phyloP scores from a whole-genome alignment of 352 stramenopile genomes.

The Globisporangium echinulatum region DNA sequence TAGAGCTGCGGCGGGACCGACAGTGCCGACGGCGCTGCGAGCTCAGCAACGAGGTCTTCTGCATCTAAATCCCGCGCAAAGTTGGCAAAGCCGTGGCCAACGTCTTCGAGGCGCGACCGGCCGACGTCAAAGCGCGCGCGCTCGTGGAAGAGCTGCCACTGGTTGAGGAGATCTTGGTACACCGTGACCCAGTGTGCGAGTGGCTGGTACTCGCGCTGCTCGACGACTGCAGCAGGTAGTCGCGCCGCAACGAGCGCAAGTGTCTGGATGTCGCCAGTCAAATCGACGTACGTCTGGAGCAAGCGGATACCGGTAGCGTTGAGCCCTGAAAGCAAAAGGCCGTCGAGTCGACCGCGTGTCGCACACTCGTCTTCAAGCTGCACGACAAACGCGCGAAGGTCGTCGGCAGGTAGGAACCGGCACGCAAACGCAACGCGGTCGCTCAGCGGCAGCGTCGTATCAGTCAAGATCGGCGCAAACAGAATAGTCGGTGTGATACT shows the following conservation, averaged over 20 bases:
- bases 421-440: slow-evolving; percentile 91
- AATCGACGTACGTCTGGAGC: slow-evolving; percentile 89
- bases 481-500: slow-evolving; percentile 22
- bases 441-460: slow-evolving; percentile 79
- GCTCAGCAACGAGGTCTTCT: slow-evolving; percentile 38
- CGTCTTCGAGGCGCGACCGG: slow-evolving; percentile 82
- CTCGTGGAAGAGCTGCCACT: slow-evolving; percentile 91
- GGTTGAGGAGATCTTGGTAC: slow-evolving; percentile 91
- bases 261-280: slow-evolving; percentile 88
- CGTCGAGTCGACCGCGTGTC: slow-evolving; percentile 82
- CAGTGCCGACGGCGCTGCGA: slow-evolving; percentile 38
- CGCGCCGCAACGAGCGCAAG: slow-evolving; percentile 81
- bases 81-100: slow-evolving; percentile 71
- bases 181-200: slow-evolving; percentile 87
- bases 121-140: slow-evolving; percentile 91
- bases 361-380: slow-evolving; percentile 77
- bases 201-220: slow-evolving; percentile 35
- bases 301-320: slow-evolving; percentile 79
- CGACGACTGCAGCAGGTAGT: slow-evolving; percentile 41
- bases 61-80: slow-evolving; percentile 43
- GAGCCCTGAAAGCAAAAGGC: slow-evolving; percentile 86
- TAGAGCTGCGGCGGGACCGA: slow-evolving; percentile 85
- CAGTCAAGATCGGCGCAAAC: slow-evolving; percentile 79
- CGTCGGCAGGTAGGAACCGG: slow-evolving; percentile 77
- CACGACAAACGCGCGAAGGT: slow-evolving; percentile 82